Evolutionary conservation across 2,329 filamentous ascomycete genomes (phyloP).

Genomic region (Diaporthe batatas): DNA sequence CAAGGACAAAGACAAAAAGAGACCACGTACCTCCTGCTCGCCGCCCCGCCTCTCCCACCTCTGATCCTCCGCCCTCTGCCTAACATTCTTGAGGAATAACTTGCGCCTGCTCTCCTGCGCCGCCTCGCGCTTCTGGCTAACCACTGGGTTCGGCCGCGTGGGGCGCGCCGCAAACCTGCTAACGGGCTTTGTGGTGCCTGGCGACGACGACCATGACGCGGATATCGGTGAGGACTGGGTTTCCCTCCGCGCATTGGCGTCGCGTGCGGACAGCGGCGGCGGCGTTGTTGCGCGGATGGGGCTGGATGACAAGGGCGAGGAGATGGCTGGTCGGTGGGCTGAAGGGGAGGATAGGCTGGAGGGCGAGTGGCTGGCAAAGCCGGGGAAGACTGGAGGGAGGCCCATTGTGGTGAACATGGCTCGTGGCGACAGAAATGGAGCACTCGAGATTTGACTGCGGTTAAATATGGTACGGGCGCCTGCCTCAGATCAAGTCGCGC

Average conservation of each 20-base stretch:
- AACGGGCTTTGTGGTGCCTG: conserved; percentile 37
- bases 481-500: neutral
- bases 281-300: conserved; percentile 67
- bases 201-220: conserved; percentile 41
- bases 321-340: conserved; percentile 59
- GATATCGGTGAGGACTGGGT: conserved; percentile 61
- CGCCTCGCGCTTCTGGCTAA: conserved; percentile 69
- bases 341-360: conserved; percentile 48
- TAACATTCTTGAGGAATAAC: conserved; percentile 77
- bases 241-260: conserved; percentile 59
- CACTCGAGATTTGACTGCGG: neutral
- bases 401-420: conserved; percentile 53
- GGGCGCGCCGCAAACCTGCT: conserved; percentile 66
- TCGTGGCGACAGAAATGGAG: neutral
- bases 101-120: conserved; percentile 74
- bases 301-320: conserved; percentile 69
- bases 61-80: conserved; percentile 71
- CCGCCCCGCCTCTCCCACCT: conserved; percentile 72
- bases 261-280: conserved; percentile 57
- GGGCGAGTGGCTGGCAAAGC: conserved; percentile 44
- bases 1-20: neutral
- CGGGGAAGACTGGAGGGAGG: conserved; percentile 58
- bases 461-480: neutral
- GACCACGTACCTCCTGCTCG: conserved; percentile 66
- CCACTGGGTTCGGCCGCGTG: conserved; percentile 73